These are phyloP conservation scores for Fusarium praegraminearum DNA, from an alignment of 2,329 filamentous ascomycete species.

Conservation along the genomic window DNA sequence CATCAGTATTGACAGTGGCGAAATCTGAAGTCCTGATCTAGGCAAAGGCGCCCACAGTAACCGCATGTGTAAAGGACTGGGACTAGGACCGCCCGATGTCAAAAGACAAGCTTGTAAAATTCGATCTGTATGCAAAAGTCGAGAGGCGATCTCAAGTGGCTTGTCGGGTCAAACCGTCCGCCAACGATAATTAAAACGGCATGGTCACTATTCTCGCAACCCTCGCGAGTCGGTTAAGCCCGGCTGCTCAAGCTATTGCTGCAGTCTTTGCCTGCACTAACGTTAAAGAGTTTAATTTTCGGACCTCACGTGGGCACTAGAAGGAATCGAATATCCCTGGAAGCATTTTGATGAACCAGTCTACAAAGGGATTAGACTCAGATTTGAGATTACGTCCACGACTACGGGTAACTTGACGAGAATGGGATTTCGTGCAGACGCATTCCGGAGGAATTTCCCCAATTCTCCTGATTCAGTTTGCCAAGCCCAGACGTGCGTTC, in stretches of 20 bases:
- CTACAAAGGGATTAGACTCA: background rate
- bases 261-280: background rate
- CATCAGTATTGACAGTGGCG: background rate
- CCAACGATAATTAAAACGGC: conserved; percentile 3
- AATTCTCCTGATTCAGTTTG: background rate
- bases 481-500: conserved; percentile 3
- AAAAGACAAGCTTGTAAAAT: background rate
- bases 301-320: conserved; percentile 10
- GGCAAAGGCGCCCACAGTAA: background rate
- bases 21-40: background rate
- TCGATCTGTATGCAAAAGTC: background rate
- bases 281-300: background rate
- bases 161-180: background rate
- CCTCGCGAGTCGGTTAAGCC: conserved; percentile 28
- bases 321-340: conserved; percentile 15
- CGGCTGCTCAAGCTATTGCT: conserved; percentile 1
- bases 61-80: background rate
- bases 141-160: background rate
- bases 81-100: background rate
- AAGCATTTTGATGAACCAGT: background rate
- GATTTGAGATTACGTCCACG: background rate
- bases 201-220: conserved; percentile 11
- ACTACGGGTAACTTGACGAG: background rate
- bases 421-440: background rate
- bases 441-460: conserved; percentile 8